phyloP scores from a whole-genome alignment of 1,139 yeast species.

The Magnusiomyces fungicola region DNA sequence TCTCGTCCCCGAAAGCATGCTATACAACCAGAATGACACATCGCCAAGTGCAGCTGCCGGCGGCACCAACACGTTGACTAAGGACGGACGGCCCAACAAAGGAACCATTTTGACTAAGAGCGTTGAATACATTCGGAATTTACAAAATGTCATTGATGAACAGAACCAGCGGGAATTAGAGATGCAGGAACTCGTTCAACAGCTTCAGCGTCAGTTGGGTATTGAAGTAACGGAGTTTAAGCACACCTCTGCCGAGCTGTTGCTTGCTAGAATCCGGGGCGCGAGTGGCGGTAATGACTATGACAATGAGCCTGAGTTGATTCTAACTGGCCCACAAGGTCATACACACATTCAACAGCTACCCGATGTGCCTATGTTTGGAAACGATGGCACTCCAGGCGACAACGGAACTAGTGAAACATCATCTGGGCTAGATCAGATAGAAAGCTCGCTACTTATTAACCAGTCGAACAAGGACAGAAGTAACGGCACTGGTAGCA shows the following conservation, averaged over 20 bases:
- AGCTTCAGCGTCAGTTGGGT: constrained; percentile 41
- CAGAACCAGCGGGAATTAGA: constrained; percentile 71
- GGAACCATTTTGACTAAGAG: constrained; percentile 82
- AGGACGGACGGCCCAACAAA: constrained; percentile 88
- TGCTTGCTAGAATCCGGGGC: constrained; percentile 51
- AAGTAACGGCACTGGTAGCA: too few species aligned
- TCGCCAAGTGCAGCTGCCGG: background rate
- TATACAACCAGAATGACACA: constrained; percentile 17
- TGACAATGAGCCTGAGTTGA: background rate
- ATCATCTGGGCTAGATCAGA: too few species aligned
- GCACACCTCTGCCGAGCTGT: constrained; percentile 74
- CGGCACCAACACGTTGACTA: constrained; percentile 42
- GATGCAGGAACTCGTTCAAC: constrained; percentile 52
- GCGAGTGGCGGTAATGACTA: background rate
- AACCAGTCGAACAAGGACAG: too few species aligned
- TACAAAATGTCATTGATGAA: constrained; percentile 66
- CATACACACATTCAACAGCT: background rate
- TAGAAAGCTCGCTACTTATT: too few species aligned
- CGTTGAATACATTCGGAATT: constrained; percentile 69
- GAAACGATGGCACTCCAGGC: too few species aligned
- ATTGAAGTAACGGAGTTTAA: constrained; percentile 44
- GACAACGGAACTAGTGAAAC: too few species aligned
- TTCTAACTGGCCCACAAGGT: background rate
- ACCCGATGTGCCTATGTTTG: too few species aligned
- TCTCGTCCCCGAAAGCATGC: constrained; percentile 47